Evolutionary conservation across 108 stramenopile genomes (phyloP), one percentile per base, ranked within the genome.

Genomic region (Skeletonema costatum): DNA sequence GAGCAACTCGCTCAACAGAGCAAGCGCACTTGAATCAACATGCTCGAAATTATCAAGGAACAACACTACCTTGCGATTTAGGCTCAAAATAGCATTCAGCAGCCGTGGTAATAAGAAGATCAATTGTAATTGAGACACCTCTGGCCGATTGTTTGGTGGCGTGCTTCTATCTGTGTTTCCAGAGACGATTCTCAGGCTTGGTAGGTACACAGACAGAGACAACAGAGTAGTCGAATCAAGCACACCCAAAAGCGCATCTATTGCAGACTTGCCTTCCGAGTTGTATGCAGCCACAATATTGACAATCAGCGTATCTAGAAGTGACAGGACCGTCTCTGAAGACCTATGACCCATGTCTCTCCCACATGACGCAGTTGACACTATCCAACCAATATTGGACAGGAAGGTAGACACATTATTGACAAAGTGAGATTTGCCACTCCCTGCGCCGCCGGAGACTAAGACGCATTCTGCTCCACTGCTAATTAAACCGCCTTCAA

Each of bases 341-440:
- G 69, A 70, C 53, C 19, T 10, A 58, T 70, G 51, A 48, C 32
- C 69, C 48, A 53, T 16, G 13, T 21, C 48, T 32, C 69, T 32
- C 2, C 66, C 65, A 48, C 66, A 73, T 51, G 66, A 66, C n/a
- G 39, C 72, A 29, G 14, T 17, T 7, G 66, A 14, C 16, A 73
- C 41, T 9, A 66, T 6, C 72, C 72, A 65, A 14, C 72, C 72
- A 25, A 13, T 16, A 32, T 19, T 38, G 13, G 44, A 31, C 29
- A 73, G 44, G 65, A 51, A 30, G 17, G 13, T 17, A 9, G 36
- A 25, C 2, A 66, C 35, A 16, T 39, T 29, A 13, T 66, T 21
- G 2, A 73, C 72, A 32, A 73, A 17, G 33, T 16, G 42, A 1
- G 72, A 14, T 33, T 73, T 73, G 29, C 72, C 72, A 31, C 65